Base-by-base conservation (phyloP, 345 rosid species). In the Cardamine occulta region DNA sequence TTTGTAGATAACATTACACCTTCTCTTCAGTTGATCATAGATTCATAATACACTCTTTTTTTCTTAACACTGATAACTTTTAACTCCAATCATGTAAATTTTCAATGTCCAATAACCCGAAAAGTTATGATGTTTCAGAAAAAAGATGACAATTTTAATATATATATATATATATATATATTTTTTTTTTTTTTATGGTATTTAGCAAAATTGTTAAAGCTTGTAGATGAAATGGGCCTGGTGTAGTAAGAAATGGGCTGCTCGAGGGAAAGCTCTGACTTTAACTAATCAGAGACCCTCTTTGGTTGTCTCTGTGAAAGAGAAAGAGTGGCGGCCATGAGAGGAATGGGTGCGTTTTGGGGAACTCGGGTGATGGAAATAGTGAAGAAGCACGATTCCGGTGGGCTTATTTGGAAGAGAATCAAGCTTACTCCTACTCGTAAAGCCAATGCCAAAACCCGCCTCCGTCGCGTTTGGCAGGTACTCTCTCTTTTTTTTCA, bases 401-500 rank as follows among this genome's bases (percentile, higher is more conserved):
- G 93, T 11, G 98, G 98, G 31, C 93, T 93, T n/a, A 74, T 91
- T 19, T 93, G 97, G 98, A 93, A 93, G 83, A 75, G 97, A 75
- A 93, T 93, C 65, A 93, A 93, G 78, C 97, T 93, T 60, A 91
- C 98, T 19, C 11, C 94, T 39, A 91, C 98, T 34, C 97, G 96
- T 79, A 91, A 89, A 80, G 91, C 96, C 84, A 93, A 93, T 80
- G 97, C 97, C 80, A 89, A 93, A 90, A 91, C 89, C 72, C 93
- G 96, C 31, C 97, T 93, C 85, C 93, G 74, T 67, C 89, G 96
- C 57, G 93, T 93, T 72, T 93, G 98, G 98, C 97, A 91, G 97
- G 98, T 89, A 14, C 58, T 14, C 29, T 47, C 11, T 19, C 19
- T 19, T 34, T 18, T 24, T 17, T 15, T 26, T 4, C 4, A 17